Evolutionary conservation across 768 basidiomycete species (phyloP), one percentile per base, ranked within the genome.

Genomic region (Grammothele lineata): DNA sequence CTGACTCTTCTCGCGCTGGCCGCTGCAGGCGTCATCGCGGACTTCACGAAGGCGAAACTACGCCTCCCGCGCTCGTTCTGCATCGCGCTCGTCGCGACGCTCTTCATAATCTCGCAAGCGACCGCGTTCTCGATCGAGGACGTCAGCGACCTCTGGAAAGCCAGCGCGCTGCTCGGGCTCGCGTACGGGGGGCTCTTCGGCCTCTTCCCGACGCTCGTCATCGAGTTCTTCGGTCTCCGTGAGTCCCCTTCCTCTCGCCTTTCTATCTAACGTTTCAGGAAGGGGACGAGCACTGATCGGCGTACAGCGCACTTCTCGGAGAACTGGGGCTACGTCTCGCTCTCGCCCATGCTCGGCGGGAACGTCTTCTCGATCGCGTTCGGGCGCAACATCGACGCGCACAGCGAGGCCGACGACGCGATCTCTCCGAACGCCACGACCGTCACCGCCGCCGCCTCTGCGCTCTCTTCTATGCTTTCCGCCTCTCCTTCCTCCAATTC

Each of bases 201-300:
- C 2, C 68, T 87, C 35, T 74, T 78, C 58, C 87, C 89, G 0
- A 81, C 84, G n/a, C 72, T 94, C 24, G 73, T 79, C 42, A 74
- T 93, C 21, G 92, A 94, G 55, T 92, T 88, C 89, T 94, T 93
- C 55, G 92, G 92, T 6, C 71, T 94, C 58, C 70, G 88, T 88
- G 57, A 59, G 86, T 80, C n/a, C 10, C 27, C 19, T 43, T 5
- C 21, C 21, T 32, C 45, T 27, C 21, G 21, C 27, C 24, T 37
- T 23, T 27, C 39, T 37, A 43, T 14, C n/a, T n/a, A n/a, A n/a
- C n/a, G n/a, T n/a, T 15, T 35, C 35, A 6, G 36, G 22, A 3
- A 34, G n/a, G 2, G 12, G 17, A 4, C 18, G 14, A n/a, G n/a
- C n/a, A n/a, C n/a, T n/a, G n/a, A n/a, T n/a, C n/a, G n/a, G 6